phyloP scores from a whole-genome alignment of 2,329 filamentous ascomycete genomes.

The Capronia epimyces region DNA sequence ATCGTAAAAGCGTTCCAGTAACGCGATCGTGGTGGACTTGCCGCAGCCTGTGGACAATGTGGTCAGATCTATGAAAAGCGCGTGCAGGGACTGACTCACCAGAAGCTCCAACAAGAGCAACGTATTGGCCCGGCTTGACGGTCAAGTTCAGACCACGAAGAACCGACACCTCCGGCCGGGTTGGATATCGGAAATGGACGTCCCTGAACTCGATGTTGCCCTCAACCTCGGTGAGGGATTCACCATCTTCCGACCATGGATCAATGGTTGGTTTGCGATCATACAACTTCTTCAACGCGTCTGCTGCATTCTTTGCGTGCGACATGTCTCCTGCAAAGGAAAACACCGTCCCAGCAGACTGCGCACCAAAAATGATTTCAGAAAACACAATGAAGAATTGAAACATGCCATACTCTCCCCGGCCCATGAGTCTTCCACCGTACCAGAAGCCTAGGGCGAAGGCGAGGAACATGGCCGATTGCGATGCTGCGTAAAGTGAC shows the following conservation, averaged over 20 bases:
- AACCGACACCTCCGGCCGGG: slow-evolving; percentile 84
- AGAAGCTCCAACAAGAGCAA: slow-evolving; percentile 84
- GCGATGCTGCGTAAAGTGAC: slow-evolving; percentile 72
- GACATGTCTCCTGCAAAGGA: slow-evolving; percentile 88
- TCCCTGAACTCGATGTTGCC: slow-evolving; percentile 83
- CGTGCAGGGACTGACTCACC: background rate
- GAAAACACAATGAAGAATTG: slow-evolving; percentile 92
- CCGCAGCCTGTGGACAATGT: slow-evolving; percentile 69
- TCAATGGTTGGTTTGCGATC: slow-evolving; percentile 79
- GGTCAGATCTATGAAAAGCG: background rate
- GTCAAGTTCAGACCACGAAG: slow-evolving; percentile 68
- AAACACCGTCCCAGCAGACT: slow-evolving; percentile 85
- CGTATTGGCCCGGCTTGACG: slow-evolving; percentile 44
- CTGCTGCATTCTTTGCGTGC: slow-evolving; percentile 80
- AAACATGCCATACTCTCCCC: slow-evolving; percentile 67
- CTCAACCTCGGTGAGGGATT: slow-evolving; percentile 57
- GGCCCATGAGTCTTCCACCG: slow-evolving; percentile 69
- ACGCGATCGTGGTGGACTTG: slow-evolving; percentile 86
- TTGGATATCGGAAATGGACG: slow-evolving; percentile 92
- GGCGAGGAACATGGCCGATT: slow-evolving; percentile 76
- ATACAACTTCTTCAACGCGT: slow-evolving; percentile 74
- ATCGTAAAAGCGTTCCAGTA: slow-evolving; percentile 93
- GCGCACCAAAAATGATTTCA: slow-evolving; percentile 81
- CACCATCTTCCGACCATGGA: slow-evolving; percentile 68
- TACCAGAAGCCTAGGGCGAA: slow-evolving; percentile 93